Evolutionary conservation across 2,329 filamentous ascomycete species (phyloP).

Genomic region (Pseudocercospora pini-densiflorae): DNA sequence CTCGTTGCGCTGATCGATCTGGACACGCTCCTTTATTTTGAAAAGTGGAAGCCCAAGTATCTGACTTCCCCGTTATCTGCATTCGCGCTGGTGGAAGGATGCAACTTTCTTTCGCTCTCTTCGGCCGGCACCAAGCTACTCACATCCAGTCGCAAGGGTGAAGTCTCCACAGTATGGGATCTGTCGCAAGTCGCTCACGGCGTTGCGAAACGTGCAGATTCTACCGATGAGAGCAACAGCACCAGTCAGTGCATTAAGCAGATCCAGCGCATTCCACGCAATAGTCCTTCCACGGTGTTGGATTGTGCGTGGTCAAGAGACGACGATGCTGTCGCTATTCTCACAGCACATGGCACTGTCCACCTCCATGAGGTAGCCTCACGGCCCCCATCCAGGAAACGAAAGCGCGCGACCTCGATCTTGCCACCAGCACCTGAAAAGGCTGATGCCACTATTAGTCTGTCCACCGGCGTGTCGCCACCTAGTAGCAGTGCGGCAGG

Average conservation of each 20-base stretch:
- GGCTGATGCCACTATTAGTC: slow-evolving; percentile 39
- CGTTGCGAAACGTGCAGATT: slow-evolving; percentile 20
- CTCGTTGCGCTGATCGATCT: slow-evolving; percentile 77
- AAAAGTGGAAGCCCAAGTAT: slow-evolving; percentile 56
- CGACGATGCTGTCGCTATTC: slow-evolving; percentile 82
- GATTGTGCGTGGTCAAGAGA: slow-evolving; percentile 88
- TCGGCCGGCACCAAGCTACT: slow-evolving; percentile 75
- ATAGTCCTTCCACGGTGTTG: slow-evolving; percentile 89
- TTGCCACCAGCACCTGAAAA: slow-evolving; percentile 34
- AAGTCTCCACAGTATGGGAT: slow-evolving; percentile 82
- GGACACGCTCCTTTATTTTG: slow-evolving; percentile 58
- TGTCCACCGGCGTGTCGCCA: slow-evolving; percentile 39
- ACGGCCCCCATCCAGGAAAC: slow-evolving; percentile 41
- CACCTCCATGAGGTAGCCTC: slow-evolving; percentile 85
- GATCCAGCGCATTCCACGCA: slow-evolving; percentile 83
- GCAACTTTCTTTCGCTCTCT: slow-evolving; percentile 80
- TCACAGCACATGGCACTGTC: slow-evolving; percentile 93
- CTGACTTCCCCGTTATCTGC: slow-evolving; percentile 67
- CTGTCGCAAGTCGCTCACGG: slow-evolving; percentile 63
- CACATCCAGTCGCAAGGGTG: slow-evolving; percentile 81
- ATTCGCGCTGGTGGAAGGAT: slow-evolving; percentile 73
- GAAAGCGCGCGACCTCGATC: slow-evolving; percentile 32
- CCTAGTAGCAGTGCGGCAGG: slow-evolving; percentile 36
- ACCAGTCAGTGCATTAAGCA: slow-evolving; percentile 68
- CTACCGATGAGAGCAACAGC: slow-evolving; percentile 26